Evolutionary conservation across 2,329 filamentous ascomycete genomes (phyloP).

Genomic region (Aspergillus transmontanensis): DNA sequence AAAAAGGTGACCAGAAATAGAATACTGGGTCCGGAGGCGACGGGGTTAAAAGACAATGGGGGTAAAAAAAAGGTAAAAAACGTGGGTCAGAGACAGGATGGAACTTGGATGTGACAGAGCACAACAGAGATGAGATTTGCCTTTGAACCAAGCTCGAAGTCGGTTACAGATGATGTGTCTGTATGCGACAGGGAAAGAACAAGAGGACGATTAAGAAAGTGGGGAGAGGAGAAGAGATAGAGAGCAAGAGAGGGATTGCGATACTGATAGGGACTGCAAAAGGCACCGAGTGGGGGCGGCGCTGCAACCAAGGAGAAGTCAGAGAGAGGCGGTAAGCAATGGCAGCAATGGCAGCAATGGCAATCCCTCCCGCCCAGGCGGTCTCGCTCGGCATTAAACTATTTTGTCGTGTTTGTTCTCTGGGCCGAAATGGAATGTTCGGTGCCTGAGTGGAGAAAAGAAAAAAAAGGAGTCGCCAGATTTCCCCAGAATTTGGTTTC

Average conservation of each 20-base stretch:
- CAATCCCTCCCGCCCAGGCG: slow-evolving; percentile 1
- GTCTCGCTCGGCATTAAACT: not conserved
- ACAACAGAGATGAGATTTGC: not conserved
- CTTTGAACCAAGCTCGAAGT: not conserved
- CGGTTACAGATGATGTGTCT: not conserved
- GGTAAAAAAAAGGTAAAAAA: not conserved
- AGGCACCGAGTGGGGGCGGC: slow-evolving; percentile 9
- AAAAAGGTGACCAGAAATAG: slow-evolving; percentile 11
- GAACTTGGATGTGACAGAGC: not conserved
- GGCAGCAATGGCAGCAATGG: not conserved
- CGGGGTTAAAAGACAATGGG: slow-evolving; percentile 16
- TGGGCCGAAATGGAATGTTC: not conserved
- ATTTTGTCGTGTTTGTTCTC: not conserved
- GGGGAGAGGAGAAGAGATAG: slow-evolving; percentile 1
- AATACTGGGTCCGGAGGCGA: slow-evolving; percentile 18
- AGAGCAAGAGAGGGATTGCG: not conserved
- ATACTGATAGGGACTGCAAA: slow-evolving; percentile 4
- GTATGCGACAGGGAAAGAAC: slow-evolving; percentile 2
- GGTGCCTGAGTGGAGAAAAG: not conserved
- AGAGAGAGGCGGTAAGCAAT: not conserved
- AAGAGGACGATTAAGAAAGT: not conserved
- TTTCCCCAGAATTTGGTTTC: not conserved
- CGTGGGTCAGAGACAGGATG: not conserved
- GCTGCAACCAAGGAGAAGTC: not conserved
- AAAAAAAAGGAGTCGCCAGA: too few species aligned